phyloP scores from a whole-genome alignment of 2,329 filamentous ascomycete genomes.

The Ophiostoma himal-ulmi region DNA sequence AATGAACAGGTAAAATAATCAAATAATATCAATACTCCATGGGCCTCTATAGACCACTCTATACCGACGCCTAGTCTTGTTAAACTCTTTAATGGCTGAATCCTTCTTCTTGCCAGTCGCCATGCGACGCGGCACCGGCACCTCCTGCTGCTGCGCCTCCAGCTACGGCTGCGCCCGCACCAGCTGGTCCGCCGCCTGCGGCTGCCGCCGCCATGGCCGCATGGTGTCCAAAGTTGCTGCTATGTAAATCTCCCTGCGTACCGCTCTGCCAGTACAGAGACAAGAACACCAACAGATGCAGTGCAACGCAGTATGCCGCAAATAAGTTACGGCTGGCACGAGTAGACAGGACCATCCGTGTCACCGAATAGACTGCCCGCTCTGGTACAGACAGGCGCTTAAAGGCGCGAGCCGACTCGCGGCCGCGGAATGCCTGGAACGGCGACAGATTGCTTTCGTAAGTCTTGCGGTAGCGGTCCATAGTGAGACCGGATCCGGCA shows the following conservation, averaged over 20 bases:
- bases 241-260: conserved; percentile 57
- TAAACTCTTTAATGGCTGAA: conserved; percentile 41
- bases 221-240: conserved; percentile 49
- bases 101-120: conserved; percentile 60
- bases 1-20: neutral
- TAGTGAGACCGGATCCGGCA: conserved; percentile 44
- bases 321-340: conserved; percentile 89
- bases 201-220: conserved; percentile 40
- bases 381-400: conserved; percentile 91
- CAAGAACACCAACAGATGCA: conserved; percentile 82
- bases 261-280: conserved; percentile 80
- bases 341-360: conserved; percentile 83
- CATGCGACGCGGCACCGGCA: conserved; percentile 34
- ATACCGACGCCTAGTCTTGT: neutral
- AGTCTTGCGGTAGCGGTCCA: conserved; percentile 82
- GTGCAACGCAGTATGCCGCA: conserved; percentile 79
- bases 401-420: conserved; percentile 84
- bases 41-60: neutral
- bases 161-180: conserved; percentile 30
- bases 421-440: conserved; percentile 90
- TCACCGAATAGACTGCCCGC: conserved; percentile 82
- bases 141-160: conserved; percentile 33
- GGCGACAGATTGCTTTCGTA: conserved; percentile 96
- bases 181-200: conserved; percentile 32
- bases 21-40: neutral